Percentiles rank a stretch among this genome's conserved stretches.
These are phyloP conservation scores for Moricandia arvensis DNA, from an alignment of 345 rosid genomes.

Conservation along the genomic window DNA sequence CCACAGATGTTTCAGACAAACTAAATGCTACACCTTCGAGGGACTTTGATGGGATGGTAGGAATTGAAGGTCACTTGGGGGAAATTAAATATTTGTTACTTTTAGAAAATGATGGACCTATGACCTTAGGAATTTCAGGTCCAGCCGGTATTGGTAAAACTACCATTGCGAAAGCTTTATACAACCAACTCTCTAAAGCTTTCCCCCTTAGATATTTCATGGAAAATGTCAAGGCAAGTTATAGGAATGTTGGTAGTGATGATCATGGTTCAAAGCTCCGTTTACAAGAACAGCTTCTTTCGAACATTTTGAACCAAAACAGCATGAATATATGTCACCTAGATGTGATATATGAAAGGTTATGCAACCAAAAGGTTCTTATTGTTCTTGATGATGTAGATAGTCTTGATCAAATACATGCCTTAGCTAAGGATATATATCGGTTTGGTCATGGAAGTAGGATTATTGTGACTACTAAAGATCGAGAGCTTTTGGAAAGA, in stretches of 20 bases:
- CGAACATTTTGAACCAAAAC: not conserved
- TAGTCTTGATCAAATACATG: not conserved
- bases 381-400: conserved; percentile 15
- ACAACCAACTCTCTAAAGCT: not conserved
- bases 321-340: not conserved
- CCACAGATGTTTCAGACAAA: not conserved
- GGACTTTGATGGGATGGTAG: not conserved
- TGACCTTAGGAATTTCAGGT: not conserved
- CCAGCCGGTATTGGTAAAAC: not conserved
- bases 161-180: not conserved
- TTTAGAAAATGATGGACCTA: not conserved
- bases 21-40: not conserved
- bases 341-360: not conserved
- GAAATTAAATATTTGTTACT: not conserved
- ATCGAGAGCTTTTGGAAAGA: conserved; percentile 1
- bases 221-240: not conserved
- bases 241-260: not conserved
- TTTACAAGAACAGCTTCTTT: not conserved
- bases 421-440: not conserved
- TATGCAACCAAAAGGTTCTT: not conserved
- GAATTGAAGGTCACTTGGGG: not conserved
- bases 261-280: not conserved
- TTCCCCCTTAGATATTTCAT: not conserved
- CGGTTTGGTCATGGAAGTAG: not conserved
- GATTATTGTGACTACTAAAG: not conserved